Base-by-base conservation (phyloP, 495 filamentous ascomycete genomes). In the Lophiostoma macrostomum region DNA sequence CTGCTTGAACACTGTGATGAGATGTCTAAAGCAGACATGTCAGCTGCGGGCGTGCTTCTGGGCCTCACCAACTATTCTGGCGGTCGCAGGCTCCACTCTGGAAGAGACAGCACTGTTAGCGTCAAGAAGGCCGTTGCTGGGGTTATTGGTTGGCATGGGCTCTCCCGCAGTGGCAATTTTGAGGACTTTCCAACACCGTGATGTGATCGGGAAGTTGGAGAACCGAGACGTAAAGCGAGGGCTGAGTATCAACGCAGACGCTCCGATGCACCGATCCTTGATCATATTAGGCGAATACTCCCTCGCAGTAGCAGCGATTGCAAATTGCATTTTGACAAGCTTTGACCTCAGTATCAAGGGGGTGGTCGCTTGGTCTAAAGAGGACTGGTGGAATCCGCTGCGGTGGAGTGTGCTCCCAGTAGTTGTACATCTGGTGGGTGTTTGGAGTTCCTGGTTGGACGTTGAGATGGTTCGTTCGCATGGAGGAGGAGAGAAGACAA, bases 11-110 rank as follows among this genome's bases (percentile, higher is more conserved):
- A n/a, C n/a, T n/a, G n/a, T n/a, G n/a, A n/a, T n/a, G n/a, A n/a
- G n/a, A n/a, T n/a, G n/a, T n/a, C n/a, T n/a, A 38, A 38, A 38
- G 35, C 35, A 6, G 35, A 38, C 7, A 43, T 43, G 39, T 7
- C 39, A 5, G 16, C 5, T 22, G 14, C 39, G 16, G 22, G 39
- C 7, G 22, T 43, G 18, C 39, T 43, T 16, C 22, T 43, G 16
- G 39, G 39, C 27, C 39, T 43, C 16, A 43, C 39, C 39, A 8
- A 43, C 39, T 4, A 43, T 43, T 8, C 39, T 43, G 12, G 39
- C 39, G 16, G 10, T 22, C 16, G 39, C 39, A 10, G 39, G 39
- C 5, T 43, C 39, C 8, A 43, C 12, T 27, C 16, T 43, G 14
- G 20, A 8, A 10, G 39, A 43, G 19, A 43, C 39, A 10, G 39